Base-by-base conservation (phyloP, 495 filamentous ascomycete genomes). In the Tuber melanosporum region DNA sequence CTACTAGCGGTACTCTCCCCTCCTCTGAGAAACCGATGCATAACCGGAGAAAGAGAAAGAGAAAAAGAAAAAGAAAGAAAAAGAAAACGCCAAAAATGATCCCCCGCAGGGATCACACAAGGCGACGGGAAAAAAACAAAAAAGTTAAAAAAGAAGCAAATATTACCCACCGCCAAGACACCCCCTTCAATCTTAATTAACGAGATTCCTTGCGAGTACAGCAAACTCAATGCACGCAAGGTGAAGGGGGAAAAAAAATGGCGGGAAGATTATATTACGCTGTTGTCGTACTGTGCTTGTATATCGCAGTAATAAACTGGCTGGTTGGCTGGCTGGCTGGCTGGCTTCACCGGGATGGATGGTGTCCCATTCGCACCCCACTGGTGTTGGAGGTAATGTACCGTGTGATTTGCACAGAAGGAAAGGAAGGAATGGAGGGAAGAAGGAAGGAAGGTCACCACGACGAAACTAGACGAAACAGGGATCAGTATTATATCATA, bases 121-220 rank as follows among this genome's bases (percentile, higher is more conserved):
- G 49, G 22, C 49, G 3, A n/a, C 49, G 49, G 22, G 10, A 57
- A n/a, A 57, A n/a, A 57, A 10, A 3, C n/a, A 52, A n/a, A 52
- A 52, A 49, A 22, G 20, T 42, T 42, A 49, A 49, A 57, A 57
- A 57, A 57, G 22, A 57, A 57, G 49, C 22, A 57, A 57, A 57
- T 57, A 57, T 8, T 17, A 17, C 45, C 45, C 2, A 12, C 19
- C 47, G 49, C 20, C 22, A 57, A 57, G 49, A 57, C 3, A 10
- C 49, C 49, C 49, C 49, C 49, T 57, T 26, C 49, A 57, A 57
- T 57, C 49, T 57, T 57, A 57, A 57, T 57, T 26, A n/a, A n/a
- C 49, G 49, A 12, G 49, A 57, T 57, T 57, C 49, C 49, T 12
- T 26, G 32, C 32, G 32, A 32, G 32, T 32, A 12, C 49, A n/a